phyloP scores from a whole-genome alignment of 2,329 filamentous ascomycete genomes.

The Chaetomiaceae sp. region DNA sequence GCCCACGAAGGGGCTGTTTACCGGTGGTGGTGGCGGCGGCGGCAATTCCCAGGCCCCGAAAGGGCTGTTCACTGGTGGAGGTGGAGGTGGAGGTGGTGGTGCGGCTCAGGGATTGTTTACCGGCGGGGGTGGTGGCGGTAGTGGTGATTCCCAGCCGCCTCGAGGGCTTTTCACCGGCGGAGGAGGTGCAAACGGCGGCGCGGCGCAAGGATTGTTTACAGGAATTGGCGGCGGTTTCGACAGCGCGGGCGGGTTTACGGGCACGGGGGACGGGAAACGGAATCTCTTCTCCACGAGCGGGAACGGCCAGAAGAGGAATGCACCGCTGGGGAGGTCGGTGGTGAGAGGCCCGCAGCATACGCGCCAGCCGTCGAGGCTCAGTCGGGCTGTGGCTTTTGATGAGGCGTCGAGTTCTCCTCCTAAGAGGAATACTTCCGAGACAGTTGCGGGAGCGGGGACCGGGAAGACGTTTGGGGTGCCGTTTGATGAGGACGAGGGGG shows the following conservation, averaged over 20 bases:
- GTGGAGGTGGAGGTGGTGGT: neutral
- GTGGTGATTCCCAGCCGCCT: neutral
- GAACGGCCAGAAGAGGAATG: neutral
- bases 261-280: neutral
- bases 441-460: slow-evolving; percentile 22
- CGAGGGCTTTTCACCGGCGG: neutral
- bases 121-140: neutral
- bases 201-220: slow-evolving; percentile 7
- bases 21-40: neutral
- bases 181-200: neutral
- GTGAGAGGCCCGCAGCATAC: slow-evolving; percentile 25
- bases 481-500: slow-evolving; percentile 39
- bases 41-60: neutral
- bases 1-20: neutral
- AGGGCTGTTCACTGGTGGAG: neutral
- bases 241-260: neutral
- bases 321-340: slow-evolving; percentile 35
- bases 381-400: slow-evolving; percentile 38
- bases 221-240: slow-evolving; percentile 12
- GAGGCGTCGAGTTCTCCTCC: slow-evolving; percentile 34
- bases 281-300: slow-evolving; percentile 3
- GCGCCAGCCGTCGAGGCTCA: slow-evolving; percentile 48
- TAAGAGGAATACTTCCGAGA: neutral
- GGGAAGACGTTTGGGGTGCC: slow-evolving; percentile 30
- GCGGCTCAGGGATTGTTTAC: neutral